Evolutionary conservation across 2,329 filamentous ascomycete genomes (phyloP).

Genomic region (Colletotrichum brevisporum): DNA sequence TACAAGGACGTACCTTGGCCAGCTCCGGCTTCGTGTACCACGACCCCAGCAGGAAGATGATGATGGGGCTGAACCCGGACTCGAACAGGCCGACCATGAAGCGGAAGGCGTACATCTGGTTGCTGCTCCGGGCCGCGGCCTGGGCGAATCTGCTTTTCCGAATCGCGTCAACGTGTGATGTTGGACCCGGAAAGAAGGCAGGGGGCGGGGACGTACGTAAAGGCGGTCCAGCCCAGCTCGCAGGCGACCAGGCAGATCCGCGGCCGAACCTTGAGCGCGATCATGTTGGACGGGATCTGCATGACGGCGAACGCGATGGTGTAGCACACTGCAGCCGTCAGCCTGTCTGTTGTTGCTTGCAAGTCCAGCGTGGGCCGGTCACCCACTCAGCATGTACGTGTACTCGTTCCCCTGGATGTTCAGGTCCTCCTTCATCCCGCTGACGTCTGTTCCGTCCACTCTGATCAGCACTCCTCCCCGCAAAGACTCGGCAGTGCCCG

Average conservation of each 20-base stretch:
- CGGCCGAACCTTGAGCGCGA: slow-evolving; percentile 74
- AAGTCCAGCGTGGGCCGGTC: not conserved
- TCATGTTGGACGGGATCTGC: slow-evolving; percentile 75
- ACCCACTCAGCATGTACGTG: slow-evolving; percentile 30
- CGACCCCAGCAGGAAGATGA: slow-evolving; percentile 49
- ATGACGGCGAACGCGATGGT: slow-evolving; percentile 75
- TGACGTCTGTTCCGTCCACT: not conserved
- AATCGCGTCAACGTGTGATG: not conserved
- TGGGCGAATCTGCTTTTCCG: slow-evolving; percentile 6
- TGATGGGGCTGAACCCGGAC: slow-evolving; percentile 47
- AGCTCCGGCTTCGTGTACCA: slow-evolving; percentile 50
- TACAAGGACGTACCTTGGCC: slow-evolving; percentile 40
- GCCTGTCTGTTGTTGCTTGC: not conserved
- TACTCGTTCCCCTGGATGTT: slow-evolving; percentile 23
- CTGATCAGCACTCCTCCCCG: not conserved
- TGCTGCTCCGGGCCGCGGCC: slow-evolving; percentile 16
- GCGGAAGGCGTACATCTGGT: slow-evolving; percentile 49
- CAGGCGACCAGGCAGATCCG: slow-evolving; percentile 72
- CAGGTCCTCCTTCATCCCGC: slow-evolving; percentile 27
- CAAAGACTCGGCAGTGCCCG: accelerated
- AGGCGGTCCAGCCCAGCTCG: slow-evolving; percentile 39
- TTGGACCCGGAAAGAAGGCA: too few species aligned
- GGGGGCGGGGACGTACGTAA: slow-evolving; percentile 5
- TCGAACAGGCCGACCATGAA: slow-evolving; percentile 52
- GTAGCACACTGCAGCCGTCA: slow-evolving; percentile 18